Evolutionary conservation across 2,329 filamentous ascomycete species (phyloP).

Genomic region (Phaeoacremonium minimum): DNA sequence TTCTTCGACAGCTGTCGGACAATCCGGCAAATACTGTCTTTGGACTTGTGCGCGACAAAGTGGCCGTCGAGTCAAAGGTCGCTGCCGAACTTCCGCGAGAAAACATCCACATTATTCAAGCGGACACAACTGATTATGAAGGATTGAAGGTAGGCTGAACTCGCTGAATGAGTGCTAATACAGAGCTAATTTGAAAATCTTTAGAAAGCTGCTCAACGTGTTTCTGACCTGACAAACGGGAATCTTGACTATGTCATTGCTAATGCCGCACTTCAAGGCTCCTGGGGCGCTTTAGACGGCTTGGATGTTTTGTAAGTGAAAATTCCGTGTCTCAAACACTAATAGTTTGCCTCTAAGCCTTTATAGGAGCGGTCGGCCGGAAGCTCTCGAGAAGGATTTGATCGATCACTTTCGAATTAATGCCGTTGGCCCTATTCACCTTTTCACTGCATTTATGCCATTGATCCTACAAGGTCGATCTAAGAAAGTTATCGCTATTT

Average conservation of each 20-base stretch:
- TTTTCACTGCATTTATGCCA: slow-evolving; percentile 49
- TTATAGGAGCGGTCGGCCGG: slow-evolving; percentile 21
- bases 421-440: slow-evolving; percentile 45
- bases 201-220: slow-evolving; percentile 16
- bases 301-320: slow-evolving; percentile 1
- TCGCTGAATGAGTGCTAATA: neutral
- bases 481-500: slow-evolving; percentile 53
- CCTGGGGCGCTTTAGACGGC: neutral
- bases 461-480: slow-evolving; percentile 41
- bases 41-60: slow-evolving; percentile 43
- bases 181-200: slow-evolving; percentile 8
- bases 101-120: slow-evolving; percentile 42
- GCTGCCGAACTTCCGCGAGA: slow-evolving; percentile 28
- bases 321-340: neutral
- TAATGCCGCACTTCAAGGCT: slow-evolving; percentile 33
- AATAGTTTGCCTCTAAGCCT: slow-evolving; percentile 3
- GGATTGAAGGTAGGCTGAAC: slow-evolving; percentile 27
- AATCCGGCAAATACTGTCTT: slow-evolving; percentile 38
- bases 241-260: slow-evolving; percentile 47
- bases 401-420: slow-evolving; percentile 37
- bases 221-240: slow-evolving; percentile 26
- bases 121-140: slow-evolving; percentile 33
- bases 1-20: slow-evolving; percentile 38
- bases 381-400: slow-evolving; percentile 28
- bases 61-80: slow-evolving; percentile 35